Percentiles rank a stretch among this genome's conserved stretches.
Evolutionary conservation across 345 rosid species (phyloP).

Genomic region (Barbarea vulgaris): DNA sequence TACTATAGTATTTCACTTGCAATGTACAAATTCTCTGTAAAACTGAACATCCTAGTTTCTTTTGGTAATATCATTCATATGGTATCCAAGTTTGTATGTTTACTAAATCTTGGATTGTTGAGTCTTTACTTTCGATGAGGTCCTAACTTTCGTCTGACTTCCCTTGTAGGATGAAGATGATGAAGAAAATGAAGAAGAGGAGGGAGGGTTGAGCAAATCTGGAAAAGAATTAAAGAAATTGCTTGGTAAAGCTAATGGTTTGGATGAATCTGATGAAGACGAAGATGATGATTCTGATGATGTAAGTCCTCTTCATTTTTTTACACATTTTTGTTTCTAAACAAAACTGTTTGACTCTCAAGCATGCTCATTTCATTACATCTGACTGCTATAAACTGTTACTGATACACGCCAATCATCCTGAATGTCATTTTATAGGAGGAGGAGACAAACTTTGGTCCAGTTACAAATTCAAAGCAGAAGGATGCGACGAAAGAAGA

Average conservation of each 20-base stretch:
- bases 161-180: conserved; percentile 78
- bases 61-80: background rate
- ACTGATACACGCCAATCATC: background rate
- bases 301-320: conserved; percentile 49
- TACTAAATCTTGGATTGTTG: background rate
- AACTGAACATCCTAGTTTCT: background rate
- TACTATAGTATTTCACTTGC: conserved; percentile 2
- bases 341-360: background rate
- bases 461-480: conserved; percentile 64
- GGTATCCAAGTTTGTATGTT: background rate
- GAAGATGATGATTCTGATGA: conserved; percentile 88
- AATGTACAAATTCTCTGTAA: background rate
- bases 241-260: conserved; percentile 72
- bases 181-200: conserved; percentile 90
- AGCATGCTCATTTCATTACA: background rate
- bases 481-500: conserved; percentile 79
- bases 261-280: conserved; percentile 76
- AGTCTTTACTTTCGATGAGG: background rate
- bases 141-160: background rate
- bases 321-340: background rate
- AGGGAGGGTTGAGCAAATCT: conserved; percentile 86
- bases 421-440: conserved; percentile 30
- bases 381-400: background rate
- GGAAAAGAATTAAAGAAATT: conserved; percentile 95
- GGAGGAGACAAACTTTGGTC: conserved; percentile 59